A percentile compares a stretch with the other conserved stretches of the same genome.
Conservation (phyloP, 2,329 filamentous ascomycete species). For the Helminthosporium solani region DNA sequence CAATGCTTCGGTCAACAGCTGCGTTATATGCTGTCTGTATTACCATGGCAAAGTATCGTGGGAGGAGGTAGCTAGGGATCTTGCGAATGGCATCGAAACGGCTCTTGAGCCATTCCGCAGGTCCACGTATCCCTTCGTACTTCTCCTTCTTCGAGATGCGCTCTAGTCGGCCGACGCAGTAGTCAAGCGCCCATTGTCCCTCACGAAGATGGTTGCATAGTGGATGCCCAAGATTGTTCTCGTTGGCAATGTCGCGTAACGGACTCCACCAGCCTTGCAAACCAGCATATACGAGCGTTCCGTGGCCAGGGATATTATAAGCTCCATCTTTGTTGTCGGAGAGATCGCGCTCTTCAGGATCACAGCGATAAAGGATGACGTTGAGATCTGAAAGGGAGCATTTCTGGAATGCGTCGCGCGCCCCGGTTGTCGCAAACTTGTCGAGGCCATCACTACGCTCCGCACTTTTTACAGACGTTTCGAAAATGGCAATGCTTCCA, state of each 20-base stretch:
- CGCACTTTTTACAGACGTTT: constrained; percentile 89
- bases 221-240: constrained; percentile 91
- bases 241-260: constrained; percentile 75
- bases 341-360: constrained; percentile 80
- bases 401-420: constrained; percentile 72
- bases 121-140: constrained; percentile 63
- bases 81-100: constrained; percentile 83
- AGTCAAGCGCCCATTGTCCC: constrained; percentile 91
- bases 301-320: constrained; percentile 82
- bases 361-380: constrained; percentile 85
- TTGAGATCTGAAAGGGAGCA: constrained; percentile 83
- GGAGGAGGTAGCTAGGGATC: constrained; percentile 85
- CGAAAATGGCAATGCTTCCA: constrained; percentile 90
- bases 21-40: constrained; percentile 85
- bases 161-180: constrained; percentile 76
- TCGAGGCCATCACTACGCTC: constrained; percentile 84
- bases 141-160: constrained; percentile 64
- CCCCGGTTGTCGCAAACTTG: constrained; percentile 80
- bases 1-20: constrained; percentile 73
- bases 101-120: constrained; percentile 76
- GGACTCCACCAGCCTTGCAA: constrained; percentile 99
- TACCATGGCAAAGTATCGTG: constrained; percentile 88
- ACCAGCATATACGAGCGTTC: constrained; percentile 87
- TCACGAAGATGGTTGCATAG: constrained; percentile 90
- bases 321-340: constrained; percentile 81